These are phyloP conservation scores for Musa beccarii DNA, from an alignment of 176 grass and related monocot genomes.

Conservation along the genomic window DNA sequence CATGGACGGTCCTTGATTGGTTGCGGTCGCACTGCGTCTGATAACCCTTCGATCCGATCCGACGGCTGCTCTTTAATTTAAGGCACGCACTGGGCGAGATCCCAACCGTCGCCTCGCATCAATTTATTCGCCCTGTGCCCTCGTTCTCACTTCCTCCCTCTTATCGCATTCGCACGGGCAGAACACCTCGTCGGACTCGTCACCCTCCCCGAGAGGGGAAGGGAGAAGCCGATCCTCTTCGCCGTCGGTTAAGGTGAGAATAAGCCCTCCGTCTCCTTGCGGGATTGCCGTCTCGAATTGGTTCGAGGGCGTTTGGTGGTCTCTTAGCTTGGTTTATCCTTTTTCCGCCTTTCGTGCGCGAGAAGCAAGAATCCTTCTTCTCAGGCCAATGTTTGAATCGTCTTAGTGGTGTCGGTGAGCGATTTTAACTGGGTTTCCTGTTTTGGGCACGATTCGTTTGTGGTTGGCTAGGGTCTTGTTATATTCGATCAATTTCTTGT, in stretches of 20 bases:
- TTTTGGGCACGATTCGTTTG: neutral
- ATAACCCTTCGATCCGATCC: neutral
- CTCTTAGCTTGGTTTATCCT: neutral
- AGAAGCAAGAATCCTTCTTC: neutral
- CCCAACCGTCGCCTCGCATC: neutral
- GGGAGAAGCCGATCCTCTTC: neutral
- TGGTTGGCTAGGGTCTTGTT: too few species aligned
- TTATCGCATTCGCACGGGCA: neutral
- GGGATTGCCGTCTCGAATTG: neutral
- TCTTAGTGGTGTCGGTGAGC: neutral
- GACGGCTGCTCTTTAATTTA: neutral
- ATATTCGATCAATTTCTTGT: neutral
- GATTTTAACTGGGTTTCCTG: neutral
- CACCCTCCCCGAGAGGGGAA: neutral
- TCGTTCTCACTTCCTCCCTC: neutral
- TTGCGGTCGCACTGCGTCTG: neutral
- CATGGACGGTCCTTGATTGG: neutral
- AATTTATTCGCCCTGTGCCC: neutral
- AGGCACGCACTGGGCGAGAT: neutral
- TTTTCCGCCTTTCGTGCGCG: neutral
- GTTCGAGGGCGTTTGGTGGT: neutral
- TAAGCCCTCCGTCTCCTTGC: neutral
- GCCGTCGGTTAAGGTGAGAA: neutral
- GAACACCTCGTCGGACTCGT: neutral
- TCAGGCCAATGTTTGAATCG: neutral